Evolutionary conservation across 371 early-diverging fungal genomes (phyloP).

Genomic region (Apophysomyces sp.): DNA sequence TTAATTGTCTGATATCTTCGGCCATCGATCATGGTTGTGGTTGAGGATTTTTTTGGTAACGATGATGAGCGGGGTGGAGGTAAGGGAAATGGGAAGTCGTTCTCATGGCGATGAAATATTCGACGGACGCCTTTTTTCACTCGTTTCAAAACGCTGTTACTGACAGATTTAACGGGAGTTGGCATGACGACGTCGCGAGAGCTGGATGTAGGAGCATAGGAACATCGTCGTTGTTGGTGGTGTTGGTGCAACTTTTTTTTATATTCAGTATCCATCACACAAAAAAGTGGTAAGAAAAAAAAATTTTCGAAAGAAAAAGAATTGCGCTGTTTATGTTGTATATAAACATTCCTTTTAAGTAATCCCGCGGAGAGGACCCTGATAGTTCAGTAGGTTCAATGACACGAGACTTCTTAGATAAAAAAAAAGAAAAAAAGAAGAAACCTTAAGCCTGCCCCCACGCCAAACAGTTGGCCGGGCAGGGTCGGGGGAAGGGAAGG

Average conservation of each 20-base stretch:
- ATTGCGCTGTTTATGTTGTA: neutral
- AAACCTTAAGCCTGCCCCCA: neutral
- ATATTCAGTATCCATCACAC: neutral
- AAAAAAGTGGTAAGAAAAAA: neutral
- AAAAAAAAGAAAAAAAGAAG: neutral
- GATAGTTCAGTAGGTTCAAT: neutral
- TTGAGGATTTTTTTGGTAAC: neutral
- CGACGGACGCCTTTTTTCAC: neutral
- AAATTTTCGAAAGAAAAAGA: neutral
- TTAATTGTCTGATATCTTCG: slow-evolving; percentile 23
- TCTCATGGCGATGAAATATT: neutral
- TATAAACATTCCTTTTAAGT: neutral
- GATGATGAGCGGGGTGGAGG: neutral
- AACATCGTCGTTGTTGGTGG: neutral
- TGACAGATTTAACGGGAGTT: neutral
- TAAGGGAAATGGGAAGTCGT: neutral
- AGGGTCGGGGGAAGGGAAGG: neutral
- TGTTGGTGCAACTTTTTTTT: neutral
- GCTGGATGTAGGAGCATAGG: neutral
- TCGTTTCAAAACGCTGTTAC: neutral
- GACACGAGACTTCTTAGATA: neutral
- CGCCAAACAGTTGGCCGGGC: neutral
- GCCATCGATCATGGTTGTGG: slow-evolving; percentile 8
- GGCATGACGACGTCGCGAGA: neutral
- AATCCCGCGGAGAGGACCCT: slow-evolving; percentile 1